phyloP scores from a whole-genome alignment of 371 early-diverging fungal species.

The Dichotomocladium elegans region DNA sequence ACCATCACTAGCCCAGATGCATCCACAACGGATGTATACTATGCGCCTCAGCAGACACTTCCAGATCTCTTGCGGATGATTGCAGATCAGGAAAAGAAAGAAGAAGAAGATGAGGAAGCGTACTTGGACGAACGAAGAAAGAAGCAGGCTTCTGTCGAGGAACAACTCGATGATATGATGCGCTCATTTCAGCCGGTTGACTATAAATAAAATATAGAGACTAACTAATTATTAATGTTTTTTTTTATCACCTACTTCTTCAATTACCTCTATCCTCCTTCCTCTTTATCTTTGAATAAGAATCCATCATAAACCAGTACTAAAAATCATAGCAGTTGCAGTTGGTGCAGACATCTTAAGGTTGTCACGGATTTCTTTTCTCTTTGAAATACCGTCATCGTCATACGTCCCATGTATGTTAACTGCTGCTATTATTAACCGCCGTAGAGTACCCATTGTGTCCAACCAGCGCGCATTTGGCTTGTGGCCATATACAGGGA shows the following conservation, averaged over 20 bases:
- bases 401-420: too few relatives aligned
- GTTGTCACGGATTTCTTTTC: neutral
- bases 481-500: too few relatives aligned
- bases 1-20: conserved; percentile 4
- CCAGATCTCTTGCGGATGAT: conserved; percentile 18
- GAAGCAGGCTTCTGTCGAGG: conserved; percentile 8
- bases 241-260: too few relatives aligned
- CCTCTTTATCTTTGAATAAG: too few relatives aligned
- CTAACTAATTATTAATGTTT: too few relatives aligned
- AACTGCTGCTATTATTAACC: neutral
- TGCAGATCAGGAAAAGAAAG: neutral
- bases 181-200: conserved; percentile 6
- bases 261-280: too few relatives aligned
- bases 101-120: neutral
- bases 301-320: neutral
- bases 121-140: conserved; percentile 11
- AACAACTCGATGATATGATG: conserved; percentile 21
- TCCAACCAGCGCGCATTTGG: neutral
- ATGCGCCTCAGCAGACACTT: conserved; percentile 18
- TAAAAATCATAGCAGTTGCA: neutral
- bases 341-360: neutral
- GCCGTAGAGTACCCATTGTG: neutral
- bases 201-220: too few relatives aligned
- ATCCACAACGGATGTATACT: conserved; percentile 18
- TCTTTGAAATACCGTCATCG: neutral